Evolutionary conservation across 257 asterid genomes (phyloP).

Genomic region (Solanum verrucosum): DNA sequence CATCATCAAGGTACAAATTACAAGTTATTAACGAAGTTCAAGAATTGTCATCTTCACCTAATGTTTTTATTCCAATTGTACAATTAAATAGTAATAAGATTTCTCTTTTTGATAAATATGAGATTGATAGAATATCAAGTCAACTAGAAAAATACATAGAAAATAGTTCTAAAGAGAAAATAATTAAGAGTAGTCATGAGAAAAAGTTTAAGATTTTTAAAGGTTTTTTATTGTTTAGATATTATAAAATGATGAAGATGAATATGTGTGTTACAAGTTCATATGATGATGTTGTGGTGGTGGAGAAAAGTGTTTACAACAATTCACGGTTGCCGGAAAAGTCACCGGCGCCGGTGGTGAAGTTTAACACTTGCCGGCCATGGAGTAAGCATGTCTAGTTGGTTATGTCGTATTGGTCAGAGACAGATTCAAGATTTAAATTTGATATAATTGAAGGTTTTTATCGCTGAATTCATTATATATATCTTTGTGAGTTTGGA

Average conservation of each 20-base stretch:
- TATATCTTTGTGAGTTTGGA: not conserved
- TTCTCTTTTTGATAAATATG: constrained; percentile 60
- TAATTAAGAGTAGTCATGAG: not conserved
- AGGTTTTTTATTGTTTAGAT: not conserved
- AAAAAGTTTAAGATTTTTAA: not conserved
- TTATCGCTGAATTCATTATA: not conserved
- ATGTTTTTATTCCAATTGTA: not conserved
- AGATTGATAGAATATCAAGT: constrained; percentile 45
- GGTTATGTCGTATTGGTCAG: not conserved
- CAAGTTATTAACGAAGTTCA: constrained; percentile 24
- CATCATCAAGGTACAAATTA: constrained; percentile 53
- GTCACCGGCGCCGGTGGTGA: not conserved
- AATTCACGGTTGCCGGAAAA: constrained; percentile 1
- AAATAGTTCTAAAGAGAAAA: constrained; percentile 3
- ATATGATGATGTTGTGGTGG: not conserved
- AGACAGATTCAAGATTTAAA: not conserved
- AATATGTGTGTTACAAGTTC: not conserved
- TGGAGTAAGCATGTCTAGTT: not conserved
- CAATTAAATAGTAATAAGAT: not conserved
- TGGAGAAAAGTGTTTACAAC: not conserved
- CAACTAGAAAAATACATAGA: constrained; percentile 42
- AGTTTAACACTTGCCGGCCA: not conserved
- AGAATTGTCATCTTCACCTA: not conserved
- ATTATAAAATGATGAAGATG: not conserved
- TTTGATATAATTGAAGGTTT: not conserved